Base-by-base conservation (phyloP, 768 basidiomycete genomes). In the Tulasnella sp. region DNA sequence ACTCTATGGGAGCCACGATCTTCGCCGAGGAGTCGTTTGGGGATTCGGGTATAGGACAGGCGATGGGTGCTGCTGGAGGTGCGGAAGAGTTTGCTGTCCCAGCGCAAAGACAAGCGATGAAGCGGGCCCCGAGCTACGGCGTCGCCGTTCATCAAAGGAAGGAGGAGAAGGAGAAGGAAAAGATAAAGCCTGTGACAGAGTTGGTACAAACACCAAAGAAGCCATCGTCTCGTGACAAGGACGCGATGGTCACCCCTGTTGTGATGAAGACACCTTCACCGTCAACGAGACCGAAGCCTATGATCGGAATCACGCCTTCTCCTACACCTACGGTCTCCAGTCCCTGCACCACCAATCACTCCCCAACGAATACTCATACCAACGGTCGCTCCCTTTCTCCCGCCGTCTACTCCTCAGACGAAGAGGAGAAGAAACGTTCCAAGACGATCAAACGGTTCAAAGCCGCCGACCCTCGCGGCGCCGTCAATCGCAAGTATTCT, bases 41-140 rank as follows among this genome's bases (percentile, higher is more conserved):
- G n/a, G 42, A 56, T 7, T 26, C 27, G 41, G 34, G 34, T 5
- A 38, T 38, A 7, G 34, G 34, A 15, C 5, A 38, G 34, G 34
- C 34, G 34, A 56, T 56, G 55, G 55, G 55, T 30, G 55, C 55
- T 43, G 55, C 55, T 47, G 55, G 41, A 44, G 55, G 55, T 26
- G 44, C 42, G 4, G 38, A 26, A 17, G 34, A 38, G 15, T 38
- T 38, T 15, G 24, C 43, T 13, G 55, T 47, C 2, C 34, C 34
- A 7, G 34, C 38, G 11, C 27, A 47, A 24, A 38, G 24, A 17
- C 23, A 27, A n/a, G 17, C 55, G 4, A 27, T 59, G 29, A 59
- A 59, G 48, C 24, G 58, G 9, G 58, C 58, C 34, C 58, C 58
- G 13, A 50, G 47, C 58, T 59, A 59, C 34, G 58, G 58, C 24